A percentile compares a stretch with the other conserved stretches of the same genome.
phyloP scores from a whole-genome alignment of 192 early-diverging fungal genomes.

The Coemansia sp. region DNA sequence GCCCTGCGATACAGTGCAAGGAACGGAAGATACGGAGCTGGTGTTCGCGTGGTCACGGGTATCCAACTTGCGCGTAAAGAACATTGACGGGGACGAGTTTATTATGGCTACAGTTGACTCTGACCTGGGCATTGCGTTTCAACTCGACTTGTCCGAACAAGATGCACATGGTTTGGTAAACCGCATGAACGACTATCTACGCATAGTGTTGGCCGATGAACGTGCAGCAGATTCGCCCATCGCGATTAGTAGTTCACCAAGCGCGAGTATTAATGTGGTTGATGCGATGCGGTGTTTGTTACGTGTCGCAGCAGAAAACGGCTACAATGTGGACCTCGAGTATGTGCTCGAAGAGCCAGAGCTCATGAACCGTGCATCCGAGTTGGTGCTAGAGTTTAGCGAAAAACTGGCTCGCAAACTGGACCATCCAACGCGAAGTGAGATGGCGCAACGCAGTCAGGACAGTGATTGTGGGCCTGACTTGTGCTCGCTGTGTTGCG shows the following conservation, averaged over 20 bases:
- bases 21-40: slow-evolving; percentile 9
- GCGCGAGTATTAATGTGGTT: background rate
- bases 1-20: background rate
- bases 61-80: slow-evolving; percentile 25
- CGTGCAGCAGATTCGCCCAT: background rate
- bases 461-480: background rate
- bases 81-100: slow-evolving; percentile 23
- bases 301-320: background rate
- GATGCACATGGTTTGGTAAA: background rate
- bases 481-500: slow-evolving; percentile 42
- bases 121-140: slow-evolving; percentile 38
- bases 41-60: slow-evolving; percentile 38
- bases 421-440: background rate
- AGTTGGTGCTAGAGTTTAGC: slow-evolving; percentile 5
- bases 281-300: background rate
- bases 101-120: slow-evolving; percentile 42
- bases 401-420: slow-evolving; percentile 10
- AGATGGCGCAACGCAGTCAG: no score
- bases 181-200: slow-evolving; percentile 1
- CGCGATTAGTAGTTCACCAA: background rate
- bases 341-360: background rate
- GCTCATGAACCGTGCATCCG: background rate
- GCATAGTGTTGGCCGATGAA: background rate
- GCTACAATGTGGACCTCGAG: background rate
- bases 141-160: background rate